Base-by-base conservation (phyloP, 345 rosid genomes). In the Bretschneidera sinensis region DNA sequence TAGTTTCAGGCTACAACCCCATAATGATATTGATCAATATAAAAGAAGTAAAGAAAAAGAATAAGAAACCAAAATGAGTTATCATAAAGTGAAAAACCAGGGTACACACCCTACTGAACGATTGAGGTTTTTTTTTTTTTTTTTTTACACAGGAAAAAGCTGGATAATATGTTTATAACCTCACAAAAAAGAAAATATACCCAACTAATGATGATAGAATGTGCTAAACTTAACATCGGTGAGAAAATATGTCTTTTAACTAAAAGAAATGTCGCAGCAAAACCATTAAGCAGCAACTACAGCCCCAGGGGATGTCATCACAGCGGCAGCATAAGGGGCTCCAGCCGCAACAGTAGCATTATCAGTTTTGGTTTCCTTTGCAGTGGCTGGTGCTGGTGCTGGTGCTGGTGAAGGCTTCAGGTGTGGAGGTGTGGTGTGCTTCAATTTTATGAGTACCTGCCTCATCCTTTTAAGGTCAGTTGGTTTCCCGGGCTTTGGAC, bases 401-500 rank as follows among this genome's bases (percentile, higher is more conserved):
- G 81, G 64, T 51, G 77, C 75, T 43, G 94, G 61, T 51, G 85
- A 33, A 56, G 55, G 83, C 61, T 75, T 86, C 55, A 89, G 72
- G 71, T 89, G 96, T 48, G 77, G 50, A 33, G 96, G 96, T 2
- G 94, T 73, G 51, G 67, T 64, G 43, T 89, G 91, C 77, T 86
- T 89, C 74, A 89, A 68, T 70, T 79, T 86, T 45, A 84, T 9
- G 43, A 86, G 74, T 31, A 89, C 74, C 62, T 86, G 94, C 53
- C 85, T 69, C 96, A 86, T 83, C 73, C 96, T 86, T 8, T 89
- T 64, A 10, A 86, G 87, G 57, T 89, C 91, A 1, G 95, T 75
- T 28, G 89, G 92, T 75, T 83, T 90, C 51, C 87, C 91, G 0
- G 87, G 95, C 74, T 85, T 87, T 17, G 95, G 97, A 64, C 92